A percentile compares a stretch with the other conserved stretches of the same genome.
phyloP scores from a whole-genome alignment of 2,329 filamentous ascomycete genomes.

The Raffaelea albimanens region DNA sequence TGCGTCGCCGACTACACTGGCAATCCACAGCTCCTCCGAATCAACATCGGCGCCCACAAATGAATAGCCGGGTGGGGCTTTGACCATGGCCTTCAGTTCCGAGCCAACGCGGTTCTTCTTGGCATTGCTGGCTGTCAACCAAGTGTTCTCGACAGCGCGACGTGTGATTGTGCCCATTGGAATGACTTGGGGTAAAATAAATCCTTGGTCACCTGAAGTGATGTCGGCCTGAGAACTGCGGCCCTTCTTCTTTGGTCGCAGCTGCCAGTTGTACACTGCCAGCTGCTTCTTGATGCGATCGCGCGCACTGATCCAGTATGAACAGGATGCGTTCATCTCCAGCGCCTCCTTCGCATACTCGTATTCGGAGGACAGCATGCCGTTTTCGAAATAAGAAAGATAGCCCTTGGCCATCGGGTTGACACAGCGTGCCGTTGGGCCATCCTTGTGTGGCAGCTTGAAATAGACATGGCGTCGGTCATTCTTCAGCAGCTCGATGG shows the following conservation, averaged over 20 bases:
- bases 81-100: constrained; percentile 94
- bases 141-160: constrained; percentile 92
- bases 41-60: constrained; percentile 98
- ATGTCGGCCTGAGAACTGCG: neutral
- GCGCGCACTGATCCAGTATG: constrained; percentile 96
- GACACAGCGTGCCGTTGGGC: constrained; percentile 71
- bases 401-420: constrained; percentile 91
- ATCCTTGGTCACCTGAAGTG: constrained; percentile 41
- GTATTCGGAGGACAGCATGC: constrained; percentile 78
- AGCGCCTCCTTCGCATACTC: constrained; percentile 86
- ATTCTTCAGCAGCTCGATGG: constrained; percentile 53
- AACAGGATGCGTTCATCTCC: constrained; percentile 98
- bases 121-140: constrained; percentile 95
- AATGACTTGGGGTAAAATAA: constrained; percentile 89
- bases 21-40: constrained; percentile 96
- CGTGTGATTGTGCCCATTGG: constrained; percentile 97
- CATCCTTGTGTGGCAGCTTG: constrained; percentile 95
- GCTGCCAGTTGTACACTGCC: constrained; percentile 71
- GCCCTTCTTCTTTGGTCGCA: constrained; percentile 11
- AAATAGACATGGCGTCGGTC: constrained; percentile 65
- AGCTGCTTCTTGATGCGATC: constrained; percentile 93
- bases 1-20: constrained; percentile 86
- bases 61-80: constrained; percentile 77
- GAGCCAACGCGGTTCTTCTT: constrained; percentile 94
- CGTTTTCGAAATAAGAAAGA: constrained; percentile 81